Conservation (phyloP, 495 filamentous ascomycete genomes). For the Xylaria nigripes region DNA sequence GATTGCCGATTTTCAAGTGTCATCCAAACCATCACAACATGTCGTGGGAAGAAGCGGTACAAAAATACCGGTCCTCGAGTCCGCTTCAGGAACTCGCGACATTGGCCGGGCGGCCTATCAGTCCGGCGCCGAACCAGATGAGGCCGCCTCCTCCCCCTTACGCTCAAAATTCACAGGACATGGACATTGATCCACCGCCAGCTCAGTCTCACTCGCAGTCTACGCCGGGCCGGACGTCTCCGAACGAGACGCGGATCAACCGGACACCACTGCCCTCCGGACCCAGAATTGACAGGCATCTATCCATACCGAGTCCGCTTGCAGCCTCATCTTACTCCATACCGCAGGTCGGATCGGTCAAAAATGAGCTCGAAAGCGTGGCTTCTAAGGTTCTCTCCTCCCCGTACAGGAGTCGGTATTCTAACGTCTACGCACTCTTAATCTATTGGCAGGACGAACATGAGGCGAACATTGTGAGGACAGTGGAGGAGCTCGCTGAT, state of each 20-base stretch:
- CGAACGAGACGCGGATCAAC: conserved; percentile 35
- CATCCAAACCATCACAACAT: conserved; percentile 44
- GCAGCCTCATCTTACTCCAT: conserved; percentile 19
- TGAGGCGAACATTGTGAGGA: conserved; percentile 23
- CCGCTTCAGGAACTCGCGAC: conserved; percentile 35
- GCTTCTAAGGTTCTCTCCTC: conserved; percentile 34
- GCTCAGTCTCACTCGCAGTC: conserved; percentile 15
- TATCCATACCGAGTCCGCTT: conserved; percentile 19
- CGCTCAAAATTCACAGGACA: conserved; percentile 33
- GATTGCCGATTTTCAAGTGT: conserved; percentile 28
- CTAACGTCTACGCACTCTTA: conserved; percentile 34
- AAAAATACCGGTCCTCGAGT: conserved; percentile 36
- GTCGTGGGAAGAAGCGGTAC: conserved; percentile 42
- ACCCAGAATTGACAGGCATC: conserved; percentile 35
- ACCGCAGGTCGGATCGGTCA: conserved; percentile 32
- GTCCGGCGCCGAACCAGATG: conserved; percentile 31
- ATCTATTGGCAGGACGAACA: conserved; percentile 42
- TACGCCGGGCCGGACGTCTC: conserved; percentile 25
- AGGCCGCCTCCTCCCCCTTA: conserved; percentile 28
- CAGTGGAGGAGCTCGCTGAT: conserved; percentile 32
- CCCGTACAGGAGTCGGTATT: conserved; percentile 37
- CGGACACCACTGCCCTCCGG: conserved; percentile 42
- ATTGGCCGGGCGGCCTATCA: conserved; percentile 30
- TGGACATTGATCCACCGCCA: conserved; percentile 32
- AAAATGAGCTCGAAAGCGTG: conserved; percentile 32